Percentiles rank a stretch among this genome's conserved stretches.
These are phyloP conservation scores for Aspergillus avenaceus DNA, from an alignment of 495 filamentous ascomycete genomes.

Conservation along the genomic window DNA sequence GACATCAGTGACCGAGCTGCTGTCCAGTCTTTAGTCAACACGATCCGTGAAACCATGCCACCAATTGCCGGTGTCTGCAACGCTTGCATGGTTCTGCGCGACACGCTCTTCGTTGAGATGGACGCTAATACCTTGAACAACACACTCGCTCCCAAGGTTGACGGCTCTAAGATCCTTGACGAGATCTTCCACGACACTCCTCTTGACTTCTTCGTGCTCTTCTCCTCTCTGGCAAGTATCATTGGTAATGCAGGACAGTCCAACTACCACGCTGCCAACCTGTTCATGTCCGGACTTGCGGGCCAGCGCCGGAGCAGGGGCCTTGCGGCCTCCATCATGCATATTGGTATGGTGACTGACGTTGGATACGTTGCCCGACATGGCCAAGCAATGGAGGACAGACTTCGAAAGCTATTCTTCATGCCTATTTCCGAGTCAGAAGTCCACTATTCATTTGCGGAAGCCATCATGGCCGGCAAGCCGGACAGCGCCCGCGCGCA, in stretches of 20 bases:
- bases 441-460: no score
- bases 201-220: constrained; percentile 60
- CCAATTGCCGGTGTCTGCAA: neutral
- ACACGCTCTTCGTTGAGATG: no score
- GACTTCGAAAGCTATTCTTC: no score
- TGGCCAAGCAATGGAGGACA: neutral
- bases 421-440: no score
- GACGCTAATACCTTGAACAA: no score
- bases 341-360: constrained; percentile 3
- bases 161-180: constrained; percentile 22
- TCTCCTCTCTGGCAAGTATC: constrained; percentile 51
- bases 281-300: constrained; percentile 37
- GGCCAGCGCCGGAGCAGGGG: constrained; percentile 27
- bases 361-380: neutral
- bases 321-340: constrained; percentile 13
- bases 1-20: neutral
- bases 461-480: neutral
- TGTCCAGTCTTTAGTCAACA: neutral
- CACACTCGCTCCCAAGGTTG: no score
- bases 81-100: neutral
- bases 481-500: neutral
- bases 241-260: constrained; percentile 54
- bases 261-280: constrained; percentile 57
- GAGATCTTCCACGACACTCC: constrained; percentile 17
- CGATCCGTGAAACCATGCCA: neutral